Evolutionary conservation across 1,284 basidiomycete genomes (phyloP), one percentile per base, ranked within the genome.

Genomic region (Ceratobasidium sp.): DNA sequence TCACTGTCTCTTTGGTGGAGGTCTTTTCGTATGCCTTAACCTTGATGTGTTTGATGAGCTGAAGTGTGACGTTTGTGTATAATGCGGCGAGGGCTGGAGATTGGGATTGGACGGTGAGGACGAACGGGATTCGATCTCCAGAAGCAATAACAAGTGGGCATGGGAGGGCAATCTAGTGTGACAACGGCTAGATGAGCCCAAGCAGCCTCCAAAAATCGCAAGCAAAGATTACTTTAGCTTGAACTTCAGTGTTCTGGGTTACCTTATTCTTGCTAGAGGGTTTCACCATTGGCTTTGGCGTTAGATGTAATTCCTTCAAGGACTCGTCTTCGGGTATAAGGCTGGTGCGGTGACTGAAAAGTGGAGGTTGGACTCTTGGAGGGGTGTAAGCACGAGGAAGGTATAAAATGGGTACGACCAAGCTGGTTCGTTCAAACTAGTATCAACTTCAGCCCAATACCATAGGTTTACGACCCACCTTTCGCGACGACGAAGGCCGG

Each of bases 61-160:
- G 65, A 39, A 68, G 49, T 16, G 31, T 54, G 16, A 68, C 51
- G n/a, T 54, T 34, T 1, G 51, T 56, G 41, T 68, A 68, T 24
- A 56, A 24, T 29, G 51, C 65, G 7, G 65, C 51, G 2, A 68
- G 37, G 1, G 65, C 65, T 13, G 49, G 49, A 19, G 65, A 39
- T 39, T 24, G 31, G n/a, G 65, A 56, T 9, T 68, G n/a, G 7
- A 56, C 56, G 8, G 65, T 68, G 27, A 68, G 49, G n/a, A 27
- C 39, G 51, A 68, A 68, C 1, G 65, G 65, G 31, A 68, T 68
- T 14, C 51, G 49, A 29, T 68, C 65, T 2, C 65, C 65, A 39
- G 65, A 68, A 1, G 65, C 29, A 24, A 56, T 13, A 14, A 56
- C 29, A 11, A 68, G 53, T 7, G 51, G 65, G 39, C 16, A 68